Conservation (phyloP, 768 basidiomycete species). For the Mycena amicta region DNA sequence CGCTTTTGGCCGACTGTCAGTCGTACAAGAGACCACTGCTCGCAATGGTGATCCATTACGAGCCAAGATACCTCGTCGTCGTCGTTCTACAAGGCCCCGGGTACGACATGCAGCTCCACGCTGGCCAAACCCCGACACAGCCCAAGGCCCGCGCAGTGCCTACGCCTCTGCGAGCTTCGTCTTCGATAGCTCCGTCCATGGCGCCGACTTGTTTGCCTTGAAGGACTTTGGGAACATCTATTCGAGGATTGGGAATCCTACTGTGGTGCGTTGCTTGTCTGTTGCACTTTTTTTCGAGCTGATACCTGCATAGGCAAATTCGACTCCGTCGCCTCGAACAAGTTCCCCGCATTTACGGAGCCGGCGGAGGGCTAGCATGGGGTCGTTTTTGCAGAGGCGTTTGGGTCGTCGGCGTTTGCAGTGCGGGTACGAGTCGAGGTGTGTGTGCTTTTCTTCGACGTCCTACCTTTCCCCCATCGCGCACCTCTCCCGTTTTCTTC, state of each 20-base stretch:
- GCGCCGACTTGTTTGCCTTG: no score
- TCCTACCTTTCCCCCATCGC: neutral
- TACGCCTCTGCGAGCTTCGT: slow-evolving; percentile 54
- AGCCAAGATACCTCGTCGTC: neutral
- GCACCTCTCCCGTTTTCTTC: neutral
- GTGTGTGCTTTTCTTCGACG: neutral
- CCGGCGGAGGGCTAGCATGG: neutral
- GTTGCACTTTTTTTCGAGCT: neutral
- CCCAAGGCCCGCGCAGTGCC: slow-evolving; percentile 57
- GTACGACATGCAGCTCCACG: slow-evolving; percentile 65
- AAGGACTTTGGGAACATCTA: slow-evolving; percentile 55
- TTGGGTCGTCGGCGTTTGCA: neutral
- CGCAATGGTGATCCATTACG: no score
- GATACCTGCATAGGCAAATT: slow-evolving; percentile 33
- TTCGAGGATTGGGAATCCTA: slow-evolving; percentile 53
- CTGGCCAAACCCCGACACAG: slow-evolving; percentile 48
- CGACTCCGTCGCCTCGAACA: neutral
- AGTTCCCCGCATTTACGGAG: neutral
- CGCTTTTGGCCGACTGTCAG: no score
- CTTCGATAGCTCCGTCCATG: slow-evolving; percentile 57
- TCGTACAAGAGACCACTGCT: no score
- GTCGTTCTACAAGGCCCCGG: slow-evolving; percentile 11
- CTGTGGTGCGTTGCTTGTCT: no score
- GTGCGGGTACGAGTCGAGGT: neutral
- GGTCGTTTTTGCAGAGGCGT: neutral